Base-by-base conservation (phyloP, 768 basidiomycete species). In the Xerocomellus chrysenteron region DNA sequence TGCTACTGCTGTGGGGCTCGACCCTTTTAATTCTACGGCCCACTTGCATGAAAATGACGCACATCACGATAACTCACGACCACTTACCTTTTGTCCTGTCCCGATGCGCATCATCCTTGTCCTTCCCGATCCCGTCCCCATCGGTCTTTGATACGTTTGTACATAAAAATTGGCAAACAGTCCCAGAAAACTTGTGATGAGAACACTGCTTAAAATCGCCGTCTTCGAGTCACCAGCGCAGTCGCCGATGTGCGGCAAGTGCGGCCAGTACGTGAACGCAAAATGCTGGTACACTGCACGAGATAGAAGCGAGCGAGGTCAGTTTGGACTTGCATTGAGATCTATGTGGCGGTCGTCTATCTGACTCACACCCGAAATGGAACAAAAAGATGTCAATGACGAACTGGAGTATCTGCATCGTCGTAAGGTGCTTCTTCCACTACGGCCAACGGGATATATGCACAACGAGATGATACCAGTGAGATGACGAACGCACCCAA, bases 351-450 rank as follows among this genome's bases (percentile, higher is more conserved):
- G 11, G 12, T 4, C 19, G 2, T 17, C 16, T 14, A 33, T 39
- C 35, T 13, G 40, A 70, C 68, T 63, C 50, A 68, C 67, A 0
- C 30, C 67, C 55, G 24, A 68, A 71, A 50, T 49, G 19, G 26
- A 66, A 64, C 50, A 67, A 1, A 17, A 50, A 10, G 10, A 71
- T 40, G 41, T 60, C 69, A 2, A 68, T 52, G 36, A 68, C 11
- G 39, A 68, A 71, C 43, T 68, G 69, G 32, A 50, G 1, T 14
- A 68, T 71, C n/a, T 71, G 69, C 48, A 71, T 47, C 13, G 57
- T 50, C 36, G 67, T 71, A 12, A 68, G 57, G 30, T 68, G 36
- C 50, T 56, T 64, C 50, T 71, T 71, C 67, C 67, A 68, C 67
- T 68, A 30, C n/a, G 5, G 16, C 16, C 17, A 42, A 30, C 19